Evolutionary conservation across 768 basidiomycete species (phyloP).

Genomic region (Leccinum imitatum): DNA sequence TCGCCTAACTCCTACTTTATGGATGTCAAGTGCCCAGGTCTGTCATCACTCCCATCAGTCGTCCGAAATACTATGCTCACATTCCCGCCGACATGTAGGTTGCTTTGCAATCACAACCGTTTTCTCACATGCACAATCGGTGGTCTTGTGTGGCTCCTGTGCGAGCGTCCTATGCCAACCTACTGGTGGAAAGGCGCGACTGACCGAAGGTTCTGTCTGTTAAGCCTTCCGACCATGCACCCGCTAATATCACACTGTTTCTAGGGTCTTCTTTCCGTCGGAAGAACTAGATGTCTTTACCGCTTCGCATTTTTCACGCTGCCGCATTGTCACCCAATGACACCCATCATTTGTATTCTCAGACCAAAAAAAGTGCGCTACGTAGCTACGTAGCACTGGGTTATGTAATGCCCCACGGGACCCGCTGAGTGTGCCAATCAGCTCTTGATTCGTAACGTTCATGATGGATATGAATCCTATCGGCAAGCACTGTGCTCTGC

Average conservation of each 20-base stretch:
- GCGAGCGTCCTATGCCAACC: constrained; percentile 95
- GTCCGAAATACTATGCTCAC: background rate
- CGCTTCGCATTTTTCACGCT: background rate
- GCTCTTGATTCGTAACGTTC: constrained; percentile 25
- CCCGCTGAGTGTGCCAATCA: background rate
- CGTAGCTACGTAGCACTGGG: background rate
- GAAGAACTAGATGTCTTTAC: constrained; percentile 64
- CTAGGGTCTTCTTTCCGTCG: constrained; percentile 96
- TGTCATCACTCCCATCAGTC: constrained; percentile 25
- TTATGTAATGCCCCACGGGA: constrained; percentile 10
- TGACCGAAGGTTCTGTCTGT: constrained; percentile 85
- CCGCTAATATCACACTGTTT: constrained; percentile 13
- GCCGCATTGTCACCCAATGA: constrained; percentile 6
- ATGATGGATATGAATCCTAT: constrained; percentile 48
- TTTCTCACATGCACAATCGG: constrained; percentile 99
- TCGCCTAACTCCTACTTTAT: constrained; percentile 99
- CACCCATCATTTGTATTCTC: constrained; percentile 4
- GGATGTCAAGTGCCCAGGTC: constrained; percentile 99
- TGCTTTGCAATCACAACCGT: constrained; percentile 96
- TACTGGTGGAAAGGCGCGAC: constrained; percentile 94
- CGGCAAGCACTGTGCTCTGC: constrained; percentile 64
- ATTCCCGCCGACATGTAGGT: constrained; percentile 43
- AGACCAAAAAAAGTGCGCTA: constrained; percentile 14
- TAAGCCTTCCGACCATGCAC: background rate
- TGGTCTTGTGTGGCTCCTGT: constrained; percentile 92